Percentiles rank a stretch among this genome's conserved stretches.
Evolutionary conservation across 192 early-diverging fungal genomes (phyloP).

Genomic region (Ambispora gerdemannii): DNA sequence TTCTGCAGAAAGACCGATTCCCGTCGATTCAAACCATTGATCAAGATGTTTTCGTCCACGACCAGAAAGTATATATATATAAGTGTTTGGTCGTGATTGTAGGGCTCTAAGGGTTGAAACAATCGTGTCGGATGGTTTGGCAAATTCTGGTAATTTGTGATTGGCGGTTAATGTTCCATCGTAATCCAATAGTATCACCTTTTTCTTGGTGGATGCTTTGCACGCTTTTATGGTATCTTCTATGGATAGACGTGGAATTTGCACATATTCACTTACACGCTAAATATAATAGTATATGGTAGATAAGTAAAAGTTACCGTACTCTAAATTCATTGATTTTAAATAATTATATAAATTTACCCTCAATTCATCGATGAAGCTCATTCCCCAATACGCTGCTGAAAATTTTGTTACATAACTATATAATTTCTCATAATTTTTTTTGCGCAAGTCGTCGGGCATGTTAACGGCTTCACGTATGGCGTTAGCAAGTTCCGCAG

Average conservation of each 20-base stretch:
- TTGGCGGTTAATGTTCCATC: slow-evolving; percentile 91
- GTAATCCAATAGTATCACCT: slow-evolving; percentile 92
- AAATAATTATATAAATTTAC: slow-evolving; percentile 36
- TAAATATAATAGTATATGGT: not conserved
- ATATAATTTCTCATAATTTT: slow-evolving; percentile 88
- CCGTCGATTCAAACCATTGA: slow-evolving; percentile 82
- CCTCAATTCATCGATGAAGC: slow-evolving; percentile 88
- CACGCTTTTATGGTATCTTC: slow-evolving; percentile 53
- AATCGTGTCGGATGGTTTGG: slow-evolving; percentile 75
- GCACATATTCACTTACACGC: slow-evolving; percentile 55
- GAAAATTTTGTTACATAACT: slow-evolving; percentile 97
- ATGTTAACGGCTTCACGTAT: slow-evolving; percentile 91
- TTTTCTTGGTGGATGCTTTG: slow-evolving; percentile 57
- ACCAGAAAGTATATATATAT: slow-evolving; percentile 95
- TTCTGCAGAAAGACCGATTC: slow-evolving; percentile 92
- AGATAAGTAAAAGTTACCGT: too few species aligned
- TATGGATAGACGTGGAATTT: slow-evolving; percentile 56
- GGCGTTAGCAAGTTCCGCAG: slow-evolving; percentile 86
- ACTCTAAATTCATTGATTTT: too few species aligned
- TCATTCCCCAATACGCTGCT: slow-evolving; percentile 93
- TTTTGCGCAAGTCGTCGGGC: slow-evolving; percentile 73
- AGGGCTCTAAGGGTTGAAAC: slow-evolving; percentile 70
- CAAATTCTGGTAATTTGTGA: slow-evolving; percentile 89
- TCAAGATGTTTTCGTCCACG: slow-evolving; percentile 87
- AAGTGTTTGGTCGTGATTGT: slow-evolving; percentile 73